Conservation (phyloP, 257 asterid species). For the Nicotiana noctiflora region DNA sequence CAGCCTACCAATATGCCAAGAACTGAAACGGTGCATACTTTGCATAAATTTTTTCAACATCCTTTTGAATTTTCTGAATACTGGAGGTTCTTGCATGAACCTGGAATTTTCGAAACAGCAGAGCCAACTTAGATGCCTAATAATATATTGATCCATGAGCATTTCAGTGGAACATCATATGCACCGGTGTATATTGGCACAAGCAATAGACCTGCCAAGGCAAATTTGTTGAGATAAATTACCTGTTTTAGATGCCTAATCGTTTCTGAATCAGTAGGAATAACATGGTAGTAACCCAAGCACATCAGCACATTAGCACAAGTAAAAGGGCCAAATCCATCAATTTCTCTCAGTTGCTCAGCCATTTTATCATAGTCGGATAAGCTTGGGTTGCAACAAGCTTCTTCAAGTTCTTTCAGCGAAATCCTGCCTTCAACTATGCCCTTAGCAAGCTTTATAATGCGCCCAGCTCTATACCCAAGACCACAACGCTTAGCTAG, state of each 20-base stretch:
- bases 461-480: constrained; percentile 77
- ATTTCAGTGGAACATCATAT: constrained; percentile 64
- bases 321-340: constrained; percentile 84
- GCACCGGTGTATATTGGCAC: constrained; percentile 71
- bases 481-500: constrained; percentile 60
- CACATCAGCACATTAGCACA: constrained; percentile 86
- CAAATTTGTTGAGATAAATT: background rate
- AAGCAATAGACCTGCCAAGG: constrained; percentile 29
- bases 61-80: constrained; percentile 37
- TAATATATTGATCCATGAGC: constrained; percentile 62
- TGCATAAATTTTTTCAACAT: constrained; percentile 52
- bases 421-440: constrained; percentile 48
- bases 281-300: constrained; percentile 77
- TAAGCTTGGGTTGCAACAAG: constrained; percentile 23
- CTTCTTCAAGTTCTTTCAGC: constrained; percentile 49
- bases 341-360: constrained; percentile 51
- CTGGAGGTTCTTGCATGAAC: constrained; percentile 53
- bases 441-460: constrained; percentile 58
- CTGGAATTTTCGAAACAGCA: constrained; percentile 19
- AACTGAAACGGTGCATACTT: constrained; percentile 79
- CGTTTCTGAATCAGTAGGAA: constrained; percentile 86
- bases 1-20: constrained; percentile 66
- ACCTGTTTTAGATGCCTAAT: constrained; percentile 86
- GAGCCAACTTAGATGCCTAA: constrained; percentile 70
- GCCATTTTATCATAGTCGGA: constrained; percentile 40